Evolutionary conservation across 257 asterid species (phyloP).

Genomic region (Jasminum sambac): DNA sequence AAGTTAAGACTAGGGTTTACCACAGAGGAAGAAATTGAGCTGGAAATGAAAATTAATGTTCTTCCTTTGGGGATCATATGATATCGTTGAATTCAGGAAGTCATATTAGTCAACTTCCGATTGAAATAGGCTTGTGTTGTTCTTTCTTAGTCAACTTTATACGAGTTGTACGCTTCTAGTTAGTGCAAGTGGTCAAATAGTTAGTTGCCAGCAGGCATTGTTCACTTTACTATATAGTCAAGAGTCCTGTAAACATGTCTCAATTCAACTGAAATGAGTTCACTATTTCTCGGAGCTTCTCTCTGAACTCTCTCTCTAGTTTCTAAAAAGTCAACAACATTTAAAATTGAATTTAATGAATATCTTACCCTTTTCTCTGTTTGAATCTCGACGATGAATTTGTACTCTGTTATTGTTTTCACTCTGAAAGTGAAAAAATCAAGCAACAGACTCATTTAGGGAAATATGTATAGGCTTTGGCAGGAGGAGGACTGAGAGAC

Average conservation of each 20-base stretch:
- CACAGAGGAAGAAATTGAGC: not conserved
- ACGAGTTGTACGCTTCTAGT: too few species aligned
- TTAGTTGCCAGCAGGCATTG: too few species aligned
- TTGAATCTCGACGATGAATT: not conserved
- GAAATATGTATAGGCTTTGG: constrained; percentile 26
- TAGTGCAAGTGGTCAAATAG: too few species aligned
- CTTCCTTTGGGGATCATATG: not conserved
- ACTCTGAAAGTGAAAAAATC: not conserved
- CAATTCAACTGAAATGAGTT: too few species aligned
- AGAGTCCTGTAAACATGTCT: too few species aligned
- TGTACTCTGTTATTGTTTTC: not conserved
- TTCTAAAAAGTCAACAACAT: not conserved
- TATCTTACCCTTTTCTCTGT: not conserved
- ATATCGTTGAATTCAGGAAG: not conserved
- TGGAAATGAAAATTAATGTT: not conserved
- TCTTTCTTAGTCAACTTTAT: too few species aligned
- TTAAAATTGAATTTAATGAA: not conserved
- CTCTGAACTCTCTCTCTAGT: too few species aligned
- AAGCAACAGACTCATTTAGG: not conserved
- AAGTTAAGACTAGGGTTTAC: not conserved
- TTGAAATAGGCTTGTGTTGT: too few species aligned
- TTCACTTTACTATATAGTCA: too few species aligned
- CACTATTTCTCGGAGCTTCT: too few species aligned
- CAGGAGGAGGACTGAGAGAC: constrained; percentile 32
- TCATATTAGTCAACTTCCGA: too few species aligned